phyloP scores from a whole-genome alignment of 1,284 basidiomycete species.

The Ustilago loliicola region DNA sequence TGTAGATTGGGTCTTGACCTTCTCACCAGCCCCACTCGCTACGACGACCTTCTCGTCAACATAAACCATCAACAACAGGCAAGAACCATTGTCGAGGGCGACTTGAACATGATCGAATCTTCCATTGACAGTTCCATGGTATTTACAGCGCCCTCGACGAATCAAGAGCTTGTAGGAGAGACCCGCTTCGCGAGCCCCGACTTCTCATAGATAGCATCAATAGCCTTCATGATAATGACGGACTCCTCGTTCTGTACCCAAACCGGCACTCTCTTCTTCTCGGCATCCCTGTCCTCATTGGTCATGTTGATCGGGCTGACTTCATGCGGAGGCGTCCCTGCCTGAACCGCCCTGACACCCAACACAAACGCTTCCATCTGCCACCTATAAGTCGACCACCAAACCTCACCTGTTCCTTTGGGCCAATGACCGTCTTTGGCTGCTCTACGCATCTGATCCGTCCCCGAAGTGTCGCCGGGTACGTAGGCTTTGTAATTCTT shows the following conservation, averaged over 20 bases:
- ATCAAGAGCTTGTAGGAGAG: background rate
- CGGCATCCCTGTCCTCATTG: constrained; percentile 37
- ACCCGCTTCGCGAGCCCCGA: constrained; percentile 41
- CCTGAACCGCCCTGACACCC: constrained; percentile 33
- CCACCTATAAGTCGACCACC: constrained; percentile 60
- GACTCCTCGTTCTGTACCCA: constrained; percentile 59
- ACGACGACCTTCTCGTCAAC: no score
- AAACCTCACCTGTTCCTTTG: constrained; percentile 43
- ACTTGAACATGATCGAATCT: no score
- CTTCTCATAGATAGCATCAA: constrained; percentile 57
- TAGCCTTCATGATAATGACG: constrained; percentile 58
- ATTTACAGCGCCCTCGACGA: background rate
- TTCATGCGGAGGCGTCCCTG: constrained; percentile 20
- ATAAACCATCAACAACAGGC: no score
- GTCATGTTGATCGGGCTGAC: constrained; percentile 40
- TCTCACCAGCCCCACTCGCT: no score
- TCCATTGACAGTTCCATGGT: background rate
- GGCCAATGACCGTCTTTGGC: constrained; percentile 58
- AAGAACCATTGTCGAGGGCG: no score
- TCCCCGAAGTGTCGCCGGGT: constrained; percentile 29
- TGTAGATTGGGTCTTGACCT: no score
- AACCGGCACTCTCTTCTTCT: constrained; percentile 36
- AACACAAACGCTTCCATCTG: constrained; percentile 55
- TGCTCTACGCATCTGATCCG: constrained; percentile 52
- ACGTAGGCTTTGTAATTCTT: constrained; percentile 46